These are phyloP conservation scores for Apiospora malaysiana DNA, from an alignment of 2,329 filamentous ascomycete species.

Conservation along the genomic window DNA sequence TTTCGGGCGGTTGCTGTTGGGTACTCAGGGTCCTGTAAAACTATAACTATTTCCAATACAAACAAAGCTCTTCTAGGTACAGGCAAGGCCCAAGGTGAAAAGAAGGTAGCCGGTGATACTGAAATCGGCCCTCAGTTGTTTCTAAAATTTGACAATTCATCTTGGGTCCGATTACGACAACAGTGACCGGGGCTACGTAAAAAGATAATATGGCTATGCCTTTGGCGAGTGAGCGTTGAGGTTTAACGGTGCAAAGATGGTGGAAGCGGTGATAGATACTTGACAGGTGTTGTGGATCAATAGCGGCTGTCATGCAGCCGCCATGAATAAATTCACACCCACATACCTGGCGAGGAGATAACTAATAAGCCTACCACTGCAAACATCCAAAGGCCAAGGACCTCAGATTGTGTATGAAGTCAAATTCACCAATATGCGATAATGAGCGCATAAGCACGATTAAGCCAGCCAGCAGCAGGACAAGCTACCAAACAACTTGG, in stretches of 20 bases:
- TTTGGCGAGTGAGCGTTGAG: background rate
- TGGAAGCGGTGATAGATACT: background rate
- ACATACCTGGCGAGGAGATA: background rate
- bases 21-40: background rate
- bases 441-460: background rate
- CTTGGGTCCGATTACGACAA: background rate
- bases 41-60: background rate
- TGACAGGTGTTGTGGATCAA: slow-evolving; percentile 13
- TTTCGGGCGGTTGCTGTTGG: background rate
- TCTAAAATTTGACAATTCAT: background rate
- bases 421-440: background rate
- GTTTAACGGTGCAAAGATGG: background rate
- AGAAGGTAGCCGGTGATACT: background rate
- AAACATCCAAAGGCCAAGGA: background rate
- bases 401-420: background rate
- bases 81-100: background rate
- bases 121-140: background rate
- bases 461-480: background rate
- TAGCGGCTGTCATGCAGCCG: slow-evolving; percentile 5
- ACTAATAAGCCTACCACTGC: background rate
- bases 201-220: background rate
- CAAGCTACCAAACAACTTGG: background rate
- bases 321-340: background rate
- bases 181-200: too few relatives aligned
- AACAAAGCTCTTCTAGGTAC: background rate